Base-by-base conservation (phyloP, 2,329 filamentous ascomycete genomes). In the Scedosporium dehoogii region DNA sequence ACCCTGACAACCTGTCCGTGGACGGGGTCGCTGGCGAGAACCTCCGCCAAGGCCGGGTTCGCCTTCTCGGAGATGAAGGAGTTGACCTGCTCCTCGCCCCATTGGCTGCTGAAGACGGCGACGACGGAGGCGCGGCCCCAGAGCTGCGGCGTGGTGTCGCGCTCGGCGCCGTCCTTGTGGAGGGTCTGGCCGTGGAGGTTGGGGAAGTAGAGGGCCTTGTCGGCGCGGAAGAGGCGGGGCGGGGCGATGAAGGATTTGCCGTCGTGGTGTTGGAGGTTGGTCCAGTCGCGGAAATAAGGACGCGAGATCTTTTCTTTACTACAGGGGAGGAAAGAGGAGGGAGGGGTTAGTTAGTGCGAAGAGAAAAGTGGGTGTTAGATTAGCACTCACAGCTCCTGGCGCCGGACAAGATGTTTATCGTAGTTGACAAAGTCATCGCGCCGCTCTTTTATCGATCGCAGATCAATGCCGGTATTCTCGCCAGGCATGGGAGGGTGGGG, bases 231-330 rank as follows among this genome's bases (percentile, higher is more conserved):
- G 58, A 93, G 82, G n/a, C 88, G 82, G 3, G 89, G 85, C 44
- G 93, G 93, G 21, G 91, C 87, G 60, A 93, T 79, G 76, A 97
- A 99, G 25, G 91, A 91, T 76, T 99, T 99, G 70, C 94, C 94
- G 69, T 92, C 85, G 76, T 94, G 87, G 67, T 87, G 83, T 60
- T 81, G 81, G 74, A 97, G 84, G 75, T 96, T 94, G 64, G 85
- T 85, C 89, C 92, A 97, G 80, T 99, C 93, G 73, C 92, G 89
- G 78, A 96, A 99, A 76, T 99, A 99, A 2, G 93, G 92, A 63
- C 90, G 90, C 21, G 87, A 80, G 70, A 96, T 87, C 73, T 91
- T 86, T 67, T 84, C 82, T 55, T 90, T 90, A 61, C 88, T 91
- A 51, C 44, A 16, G 18, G 18, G 16, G 12, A 9, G 21, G 62